Conservation (phyloP, 805 yeast genomes). For the Saturnispora quitensis region DNA sequence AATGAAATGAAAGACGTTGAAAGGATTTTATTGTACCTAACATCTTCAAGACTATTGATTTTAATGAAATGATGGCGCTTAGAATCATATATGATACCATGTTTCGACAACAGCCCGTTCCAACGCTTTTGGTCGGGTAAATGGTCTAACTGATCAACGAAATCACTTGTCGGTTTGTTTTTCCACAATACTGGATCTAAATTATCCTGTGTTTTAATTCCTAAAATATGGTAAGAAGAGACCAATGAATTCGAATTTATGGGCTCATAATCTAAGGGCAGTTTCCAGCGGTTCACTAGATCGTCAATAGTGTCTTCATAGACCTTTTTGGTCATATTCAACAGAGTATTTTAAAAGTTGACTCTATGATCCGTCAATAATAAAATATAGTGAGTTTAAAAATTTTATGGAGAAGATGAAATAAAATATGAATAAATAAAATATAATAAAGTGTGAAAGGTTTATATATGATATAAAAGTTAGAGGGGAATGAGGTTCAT, state of each 20-base stretch:
- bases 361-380: background rate
- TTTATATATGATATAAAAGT: slow-evolving; percentile 1
- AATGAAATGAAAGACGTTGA: slow-evolving; percentile 2
- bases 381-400: background rate
- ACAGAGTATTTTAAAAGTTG: background rate
- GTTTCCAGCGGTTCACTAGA: background rate
- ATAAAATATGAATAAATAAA: background rate
- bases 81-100: slow-evolving; percentile 3
- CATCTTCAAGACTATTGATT: slow-evolving; percentile 2
- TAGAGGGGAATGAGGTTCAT: background rate
- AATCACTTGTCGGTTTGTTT: background rate
- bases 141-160: background rate
- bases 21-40: background rate
- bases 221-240: slow-evolving; percentile 1
- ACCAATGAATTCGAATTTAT: background rate
- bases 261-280: background rate
- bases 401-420: background rate
- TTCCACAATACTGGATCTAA: slow-evolving; percentile 1
- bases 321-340: background rate
- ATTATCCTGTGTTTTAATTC: slow-evolving; percentile 1
- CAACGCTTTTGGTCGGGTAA: slow-evolving; percentile 1
- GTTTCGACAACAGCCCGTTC: background rate
- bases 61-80: background rate
- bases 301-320: background rate
- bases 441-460: slow-evolving; percentile 3